Evolutionary conservation across 2,329 filamentous ascomycete species (phyloP).

Genomic region (Neofusicoccum kwambonambiense): DNA sequence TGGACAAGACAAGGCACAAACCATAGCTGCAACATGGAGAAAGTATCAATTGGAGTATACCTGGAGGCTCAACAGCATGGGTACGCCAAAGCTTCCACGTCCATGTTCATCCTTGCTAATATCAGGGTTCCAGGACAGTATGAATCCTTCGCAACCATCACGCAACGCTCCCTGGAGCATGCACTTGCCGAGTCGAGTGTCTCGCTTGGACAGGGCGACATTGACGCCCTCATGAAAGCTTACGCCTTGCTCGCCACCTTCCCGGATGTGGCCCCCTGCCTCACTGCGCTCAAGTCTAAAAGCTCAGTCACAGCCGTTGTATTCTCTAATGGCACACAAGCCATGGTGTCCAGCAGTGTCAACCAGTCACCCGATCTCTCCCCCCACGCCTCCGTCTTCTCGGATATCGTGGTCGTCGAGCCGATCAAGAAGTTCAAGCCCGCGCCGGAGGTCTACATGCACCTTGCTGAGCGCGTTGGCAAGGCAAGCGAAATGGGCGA

Average conservation of each 20-base stretch:
- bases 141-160: conserved; percentile 62
- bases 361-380: conserved; percentile 56
- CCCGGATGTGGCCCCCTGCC: conserved; percentile 58
- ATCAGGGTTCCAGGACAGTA: conserved; percentile 52
- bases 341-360: conserved; percentile 64
- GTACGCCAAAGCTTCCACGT: conserved; percentile 43
- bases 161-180: conserved; percentile 60
- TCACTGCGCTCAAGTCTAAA: conserved; percentile 49
- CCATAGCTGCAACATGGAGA: conserved; percentile 62
- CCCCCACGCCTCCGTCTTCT: conserved; percentile 32
- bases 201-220: conserved; percentile 45
- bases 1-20: conserved; percentile 56
- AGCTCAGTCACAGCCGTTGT: conserved; percentile 55
- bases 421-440: conserved; percentile 64
- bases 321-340: conserved; percentile 68
- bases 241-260: conserved; percentile 67
- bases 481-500: conserved; percentile 45
- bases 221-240: conserved; percentile 57
- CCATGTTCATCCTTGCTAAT: not conserved
- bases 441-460: conserved; percentile 58
- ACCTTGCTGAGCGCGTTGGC: conserved; percentile 54
- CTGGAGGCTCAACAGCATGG: conserved; percentile 74
- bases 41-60: conserved; percentile 75
- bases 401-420: conserved; percentile 60
- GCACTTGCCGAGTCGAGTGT: conserved; percentile 59